phyloP scores from a whole-genome alignment of 805 yeast species.

The Saccharomyces mikatae region DNA sequence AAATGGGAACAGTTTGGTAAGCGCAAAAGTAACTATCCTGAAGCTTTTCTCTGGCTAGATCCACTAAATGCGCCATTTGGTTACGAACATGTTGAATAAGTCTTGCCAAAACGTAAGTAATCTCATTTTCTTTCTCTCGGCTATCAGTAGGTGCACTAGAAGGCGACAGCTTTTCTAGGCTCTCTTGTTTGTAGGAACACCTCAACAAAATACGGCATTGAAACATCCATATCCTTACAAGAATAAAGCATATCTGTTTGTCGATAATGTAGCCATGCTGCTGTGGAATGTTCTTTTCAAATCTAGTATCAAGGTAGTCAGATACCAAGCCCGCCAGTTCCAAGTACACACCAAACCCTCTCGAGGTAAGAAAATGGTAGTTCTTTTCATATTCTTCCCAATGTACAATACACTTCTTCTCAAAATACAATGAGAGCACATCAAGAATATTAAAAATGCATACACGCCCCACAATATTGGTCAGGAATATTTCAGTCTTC shows the following conservation, averaged over 20 bases:
- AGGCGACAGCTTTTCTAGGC: background rate
- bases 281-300: background rate
- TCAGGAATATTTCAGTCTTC: conserved; percentile 6
- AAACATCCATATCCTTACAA: conserved; percentile 9
- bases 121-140: background rate
- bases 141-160: background rate
- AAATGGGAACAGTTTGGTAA: conserved; percentile 10
- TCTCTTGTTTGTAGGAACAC: conserved; percentile 7
- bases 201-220: conserved; percentile 11
- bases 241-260: conserved; percentile 8
- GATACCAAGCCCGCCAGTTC: conserved; percentile 1
- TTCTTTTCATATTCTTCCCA: conserved; percentile 3
- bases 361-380: conserved; percentile 6
- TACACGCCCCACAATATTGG: conserved; percentile 9
- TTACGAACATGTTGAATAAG: conserved; percentile 1
- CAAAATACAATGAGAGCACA: conserved; percentile 11
- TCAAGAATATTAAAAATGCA: conserved; percentile 8
- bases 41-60: conserved; percentile 2
- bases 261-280: conserved; percentile 7
- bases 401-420: conserved; percentile 3
- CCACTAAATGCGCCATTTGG: conserved; percentile 4
- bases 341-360: conserved; percentile 2
- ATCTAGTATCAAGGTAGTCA: conserved; percentile 6
- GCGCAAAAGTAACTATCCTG: conserved; percentile 7
- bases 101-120: background rate